Evolutionary conservation across 768 basidiomycete genomes (phyloP), one percentile per base, ranked within the genome.

Genomic region (Trichaptum fuscoviolaceum): DNA sequence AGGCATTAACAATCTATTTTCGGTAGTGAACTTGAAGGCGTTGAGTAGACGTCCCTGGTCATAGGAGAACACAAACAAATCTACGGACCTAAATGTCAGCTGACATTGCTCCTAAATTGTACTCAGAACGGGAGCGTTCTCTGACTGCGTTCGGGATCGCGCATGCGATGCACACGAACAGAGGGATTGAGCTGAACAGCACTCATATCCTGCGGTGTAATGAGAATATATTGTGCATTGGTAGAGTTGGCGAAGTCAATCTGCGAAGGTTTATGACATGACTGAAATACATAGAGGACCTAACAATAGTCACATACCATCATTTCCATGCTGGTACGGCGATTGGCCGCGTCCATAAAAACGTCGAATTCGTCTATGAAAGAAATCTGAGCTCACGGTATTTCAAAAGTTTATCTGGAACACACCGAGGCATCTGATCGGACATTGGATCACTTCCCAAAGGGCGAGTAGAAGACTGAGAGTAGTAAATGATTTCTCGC

Each of bases 401-500:
- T n/a, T n/a, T n/a, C n/a, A n/a, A n/a, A n/a, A n/a, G n/a, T n/a
- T n/a, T n/a, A n/a, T n/a, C n/a, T 35, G 36, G 20, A 35, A 76
- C 83, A 52, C 72, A 92, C 91, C 91, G 26, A 99, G 85, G 72
- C 96, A 98, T 66, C 97, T 83, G 60, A 99, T 81, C 1, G 97
- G 97, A 74, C 96, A 96, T 0, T 92, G 90, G 65, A 96, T 95
- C 15, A 93, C 89, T 71, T 97, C 93, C 97, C 97, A 99, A 60
- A 99, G 81, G 4, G 97, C 89, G n/a, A 99, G 80, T 60, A 99
- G 80, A 63, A 99, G 76, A 70, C 95, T 96, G 69, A 98, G 94
- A 0, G 96, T 99, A 6, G 95, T 92, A 78, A 97, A 99, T 8
- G 93, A 96, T 76, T 97, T 96, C 76, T 99, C 96, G 52, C 96